A percentile compares a stretch with the other conserved stretches of the same genome.
Evolutionary conservation across 2,329 filamentous ascomycete species (phyloP).

Genomic region (Pseudocercospora pini-densiflorae): DNA sequence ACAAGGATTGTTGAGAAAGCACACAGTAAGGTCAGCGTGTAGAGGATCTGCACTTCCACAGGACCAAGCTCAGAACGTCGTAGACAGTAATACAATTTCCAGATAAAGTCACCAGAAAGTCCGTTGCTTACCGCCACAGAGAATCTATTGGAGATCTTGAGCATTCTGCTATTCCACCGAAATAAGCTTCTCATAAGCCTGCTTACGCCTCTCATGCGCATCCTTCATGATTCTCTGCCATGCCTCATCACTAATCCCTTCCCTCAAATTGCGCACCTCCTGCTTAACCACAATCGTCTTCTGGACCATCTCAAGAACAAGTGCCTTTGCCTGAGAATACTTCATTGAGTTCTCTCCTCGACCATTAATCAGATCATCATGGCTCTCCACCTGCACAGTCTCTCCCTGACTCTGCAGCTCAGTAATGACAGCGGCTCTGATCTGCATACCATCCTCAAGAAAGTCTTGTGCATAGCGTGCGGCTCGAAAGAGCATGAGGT

Average conservation of each 20-base stretch:
- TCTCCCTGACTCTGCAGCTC: background rate
- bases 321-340: background rate
- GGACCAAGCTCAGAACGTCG: background rate
- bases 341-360: background rate
- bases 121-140: too few relatives aligned
- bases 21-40: background rate
- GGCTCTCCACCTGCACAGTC: background rate
- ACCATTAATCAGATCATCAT: background rate
- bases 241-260: background rate
- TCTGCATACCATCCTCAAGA: background rate
- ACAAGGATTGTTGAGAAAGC: conserved; percentile 23
- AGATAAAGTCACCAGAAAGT: background rate
- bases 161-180: background rate
- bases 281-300: background rate
- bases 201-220: background rate
- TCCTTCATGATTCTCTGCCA: background rate
- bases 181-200: background rate
- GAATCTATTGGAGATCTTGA: too few relatives aligned
- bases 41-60: background rate
- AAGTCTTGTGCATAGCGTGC: background rate
- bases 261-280: background rate
- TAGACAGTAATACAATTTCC: background rate
- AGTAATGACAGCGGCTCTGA: background rate
- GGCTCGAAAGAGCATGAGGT: background rate
- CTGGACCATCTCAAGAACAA: background rate